Base-by-base conservation (phyloP, 192 early-diverging fungal species). In the Dissophora globulifera region DNA sequence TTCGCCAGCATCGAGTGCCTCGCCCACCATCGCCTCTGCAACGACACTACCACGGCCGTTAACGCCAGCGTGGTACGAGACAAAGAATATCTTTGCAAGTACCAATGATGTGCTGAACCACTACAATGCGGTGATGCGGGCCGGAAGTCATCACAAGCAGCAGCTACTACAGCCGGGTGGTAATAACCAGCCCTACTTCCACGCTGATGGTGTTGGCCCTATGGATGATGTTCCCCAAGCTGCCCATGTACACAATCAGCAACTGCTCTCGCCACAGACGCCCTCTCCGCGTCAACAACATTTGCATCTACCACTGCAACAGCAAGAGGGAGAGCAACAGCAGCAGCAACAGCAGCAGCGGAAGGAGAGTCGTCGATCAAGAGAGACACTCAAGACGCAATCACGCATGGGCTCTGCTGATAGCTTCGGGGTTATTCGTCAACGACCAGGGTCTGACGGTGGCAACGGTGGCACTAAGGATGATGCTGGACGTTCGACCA, bases 11-110 rank as follows among this genome's bases (percentile, higher is more conserved):
- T 76, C 72, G 1, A 76, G 63, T 2, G 58, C 43, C 0, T 62
- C 64, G 1, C 58, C 64, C 0, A 76, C 72, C 0, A 67, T 67
- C 12, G 30, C 45, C 2, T 55, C 72, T 13, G n/a, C 52, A 0
- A 49, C 72, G 0, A 76, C 72, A 0, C 32, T 76, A 3, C 72
- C 72, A 15, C 57, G 72, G 3, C 72, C 72, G 2, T 56, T 76
- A 49, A 76, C 62, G 2, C 63, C 72, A 2, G 64, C 72, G 1
- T 76, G 72, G 72, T 62, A 62, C 29, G 72, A 76, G 40, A 56
- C 63, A 48, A 76, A 76, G 47, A 76, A 56, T 13, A 66, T 26
- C 27, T 66, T 67, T 62, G 43, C 64, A 0, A 67, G 63, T 19
- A 76, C 72, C 0, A 61, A 67, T 42, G 64, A 76, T 53, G 72